Base-by-base conservation (phyloP, 805 yeast species). In the Blastobotrys chiropterorum region DNA sequence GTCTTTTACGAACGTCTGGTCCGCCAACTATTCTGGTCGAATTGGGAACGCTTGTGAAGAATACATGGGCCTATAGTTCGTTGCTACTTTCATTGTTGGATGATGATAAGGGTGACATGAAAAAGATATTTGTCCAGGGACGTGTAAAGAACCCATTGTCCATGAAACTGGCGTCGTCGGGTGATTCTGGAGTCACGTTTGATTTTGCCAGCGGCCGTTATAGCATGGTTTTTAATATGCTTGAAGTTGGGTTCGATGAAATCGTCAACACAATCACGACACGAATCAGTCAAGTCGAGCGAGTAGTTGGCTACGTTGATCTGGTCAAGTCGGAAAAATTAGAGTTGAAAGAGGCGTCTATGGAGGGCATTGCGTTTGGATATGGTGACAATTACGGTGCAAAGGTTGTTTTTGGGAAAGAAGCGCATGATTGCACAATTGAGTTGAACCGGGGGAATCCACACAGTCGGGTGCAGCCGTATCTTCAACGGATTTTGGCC, bases 301-400 rank as follows among this genome's bases (percentile, higher is more conserved):
- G 65, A 11, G 60, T 67, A 31, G 65, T 67, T 16, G 57, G 59
- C 55, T 65, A 62, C 50, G 54, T 64, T 40, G 58, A 58, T 34
- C 60, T 63, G 26, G 50, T 67, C 45, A 61, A 62, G 53, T 50
- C 61, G n/a, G 52, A 55, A 49, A 42, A 52, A 2, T 54, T 67
- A 21, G 62, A 60, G 14, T 57, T 67, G 21, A 50, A 47, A 13
- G 60, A 62, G 17, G 65, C 67, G 2, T 59, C 68, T 20, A 60
- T 67, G 60, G 56, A 55, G 20, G 49, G 56, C 30, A 56, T 66
- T 31, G 51, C 55, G n/a, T 67, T 67, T 52, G 53, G 48, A n/a
- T 64, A 67, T 41, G 67, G 56, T 17, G 60, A 22, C 34, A 47
- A 19, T 14, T 26, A 19, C 17, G 31, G 17, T 8, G 42, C 40